Base-by-base conservation (phyloP, 2,329 filamentous ascomycete species). In the Fusarium anthophilum region DNA sequence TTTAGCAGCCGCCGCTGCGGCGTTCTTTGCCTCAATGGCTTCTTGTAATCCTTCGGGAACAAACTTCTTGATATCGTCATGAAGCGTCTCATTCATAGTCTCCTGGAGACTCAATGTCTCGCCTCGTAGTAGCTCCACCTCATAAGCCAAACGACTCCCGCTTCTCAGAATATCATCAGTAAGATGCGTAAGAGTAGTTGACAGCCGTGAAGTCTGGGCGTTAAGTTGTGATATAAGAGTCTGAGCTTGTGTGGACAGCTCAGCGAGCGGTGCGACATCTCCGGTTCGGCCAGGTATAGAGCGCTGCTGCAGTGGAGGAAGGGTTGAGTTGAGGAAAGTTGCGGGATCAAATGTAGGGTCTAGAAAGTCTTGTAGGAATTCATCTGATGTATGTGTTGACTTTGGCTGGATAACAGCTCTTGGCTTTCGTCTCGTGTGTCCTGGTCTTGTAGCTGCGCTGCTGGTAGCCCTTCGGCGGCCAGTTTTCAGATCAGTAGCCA, bases 121-220 rank as follows among this genome's bases (percentile, higher is more conserved):
- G 72, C 95, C 95, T n/a, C 95, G 90, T 55, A 98, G 83, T 24
- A 98, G 89, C 82, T 98, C 96, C 26, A 98, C 96, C 83, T 98
- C 94, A 80, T 99, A 99, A 26, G 95, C 94, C 65, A 99, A 85
- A 8, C 96, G 89, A 73, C 94, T 94, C 32, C 95, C 94, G 78
- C 94, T 95, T 65, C 96, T 90, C 70, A 99, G 84, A 72, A 99
- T 98, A 76, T 98, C 96, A 82, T 99, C 96, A 17, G 96, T 98
- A 68, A 98, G 86, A 79, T 96, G 92, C 38, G 95, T 98, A 66
- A 99, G 87, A 51, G 91, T 93, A 61, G 88, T 91, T 20, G 95
- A 94, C 13, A 98, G 86, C 51, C 95, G 90, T 24, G 94, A 92
- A 4, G 95, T 97, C 81, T 98, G 94, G 14, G 94, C 93, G 79